These are phyloP conservation scores for Fistulinella prunicolor DNA, from an alignment of 768 basidiomycete species.

Conservation along the genomic window DNA sequence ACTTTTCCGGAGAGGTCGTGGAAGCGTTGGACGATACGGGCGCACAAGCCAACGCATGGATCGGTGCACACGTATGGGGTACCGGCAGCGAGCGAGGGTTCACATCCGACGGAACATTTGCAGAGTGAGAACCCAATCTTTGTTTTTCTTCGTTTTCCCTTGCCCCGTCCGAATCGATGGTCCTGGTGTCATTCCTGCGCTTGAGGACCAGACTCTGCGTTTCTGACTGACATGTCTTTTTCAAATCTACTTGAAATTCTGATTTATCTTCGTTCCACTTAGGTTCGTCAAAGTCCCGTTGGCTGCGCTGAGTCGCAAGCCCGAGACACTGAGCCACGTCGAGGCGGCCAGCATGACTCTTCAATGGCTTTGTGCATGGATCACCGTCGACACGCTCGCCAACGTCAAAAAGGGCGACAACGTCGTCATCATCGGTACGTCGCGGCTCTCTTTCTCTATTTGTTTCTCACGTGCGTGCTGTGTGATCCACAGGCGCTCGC, in stretches of 20 bases:
- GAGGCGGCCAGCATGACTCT: slow-evolving; percentile 34
- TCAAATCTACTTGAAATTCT: no score
- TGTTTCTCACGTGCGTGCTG: no score
- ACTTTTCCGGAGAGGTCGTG: slow-evolving; percentile 35
- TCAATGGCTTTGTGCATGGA: slow-evolving; percentile 37
- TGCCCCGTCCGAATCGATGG: neutral
- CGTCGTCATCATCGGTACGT: slow-evolving; percentile 32
- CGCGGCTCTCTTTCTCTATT: neutral
- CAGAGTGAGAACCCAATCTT: slow-evolving; percentile 24
- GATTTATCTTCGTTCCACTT: neutral
- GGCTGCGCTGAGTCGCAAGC: slow-evolving; percentile 30
- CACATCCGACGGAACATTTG: slow-evolving; percentile 32
- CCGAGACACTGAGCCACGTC: slow-evolving; percentile 21
- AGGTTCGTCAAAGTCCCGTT: slow-evolving; percentile 32
- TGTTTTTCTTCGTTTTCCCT: no score
- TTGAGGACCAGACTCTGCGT: no score
- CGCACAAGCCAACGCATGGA: slow-evolving; percentile 16
- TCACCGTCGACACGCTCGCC: slow-evolving; percentile 34
- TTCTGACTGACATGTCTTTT: no score
- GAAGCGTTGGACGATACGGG: slow-evolving; percentile 30
- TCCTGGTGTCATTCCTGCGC: no score
- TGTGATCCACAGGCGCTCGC: slow-evolving; percentile 34
- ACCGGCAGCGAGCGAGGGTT: slow-evolving; percentile 34
- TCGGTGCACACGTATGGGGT: slow-evolving; percentile 34
- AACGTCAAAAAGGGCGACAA: slow-evolving; percentile 32